phyloP scores from a whole-genome alignment of 495 filamentous ascomycete genomes.

The Neurospora sp. region DNA sequence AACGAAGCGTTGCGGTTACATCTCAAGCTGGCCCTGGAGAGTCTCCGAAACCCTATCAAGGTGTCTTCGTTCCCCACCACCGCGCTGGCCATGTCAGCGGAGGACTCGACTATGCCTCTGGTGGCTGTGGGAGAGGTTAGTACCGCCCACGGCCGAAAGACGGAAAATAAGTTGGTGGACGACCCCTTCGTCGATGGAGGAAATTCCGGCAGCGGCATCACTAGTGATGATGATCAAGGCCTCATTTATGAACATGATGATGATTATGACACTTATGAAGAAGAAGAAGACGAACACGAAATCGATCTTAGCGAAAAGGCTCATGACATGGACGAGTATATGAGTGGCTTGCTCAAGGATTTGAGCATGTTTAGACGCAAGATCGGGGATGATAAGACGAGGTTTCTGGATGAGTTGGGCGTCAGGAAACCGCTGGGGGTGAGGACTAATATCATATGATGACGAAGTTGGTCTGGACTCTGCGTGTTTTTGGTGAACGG shows the following conservation, averaged over 20 bases:
- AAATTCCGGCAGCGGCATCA: not conserved
- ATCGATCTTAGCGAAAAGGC: conserved; percentile 19
- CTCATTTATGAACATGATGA: conserved; percentile 3
- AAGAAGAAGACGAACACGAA: conserved; percentile 14
- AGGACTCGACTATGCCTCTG: not conserved
- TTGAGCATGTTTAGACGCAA: conserved; percentile 74
- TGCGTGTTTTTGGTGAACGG: not conserved
- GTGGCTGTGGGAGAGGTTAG: not conserved
- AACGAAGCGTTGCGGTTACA: conserved; percentile 83
- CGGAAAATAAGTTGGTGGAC: not conserved
- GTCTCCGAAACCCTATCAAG: conserved; percentile 74
- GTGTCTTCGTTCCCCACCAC: not conserved
- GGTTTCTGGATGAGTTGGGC: conserved; percentile 33
- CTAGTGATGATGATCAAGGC: not conserved
- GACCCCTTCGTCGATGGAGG: not conserved
- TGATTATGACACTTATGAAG: conserved; percentile 13
- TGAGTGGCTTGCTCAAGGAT: conserved; percentile 65
- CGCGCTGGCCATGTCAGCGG: not conserved
- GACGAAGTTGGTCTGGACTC: conserved; percentile 1
- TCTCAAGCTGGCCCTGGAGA: conserved; percentile 74
- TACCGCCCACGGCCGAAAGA: not conserved
- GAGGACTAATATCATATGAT: conserved; percentile 12
- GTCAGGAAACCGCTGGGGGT: conserved; percentile 18
- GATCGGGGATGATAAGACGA: conserved; percentile 59
- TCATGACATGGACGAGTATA: conserved; percentile 54